Base-by-base conservation (phyloP, 75 land plant species). In the Adiantum capillusveneris region DNA sequence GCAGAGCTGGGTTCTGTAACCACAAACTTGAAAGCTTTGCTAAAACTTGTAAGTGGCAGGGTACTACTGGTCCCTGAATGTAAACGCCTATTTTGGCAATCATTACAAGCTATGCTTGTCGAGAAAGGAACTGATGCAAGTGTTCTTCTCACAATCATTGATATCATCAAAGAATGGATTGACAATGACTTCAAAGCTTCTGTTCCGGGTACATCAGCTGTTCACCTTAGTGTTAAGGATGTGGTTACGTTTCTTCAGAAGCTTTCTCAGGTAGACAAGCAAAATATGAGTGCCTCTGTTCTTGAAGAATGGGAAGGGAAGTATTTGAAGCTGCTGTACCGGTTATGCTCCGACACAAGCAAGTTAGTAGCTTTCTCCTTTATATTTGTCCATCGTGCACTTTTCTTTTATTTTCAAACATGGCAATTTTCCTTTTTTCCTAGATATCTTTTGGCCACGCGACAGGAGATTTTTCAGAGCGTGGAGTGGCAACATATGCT, bases 401-500 rank as follows among this genome's bases (percentile, higher is more conserved):
- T n/a, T n/a, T n/a, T n/a, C n/a, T n/a, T n/a, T n/a, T n/a, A n/a
- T n/a, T n/a, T n/a, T n/a, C n/a, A n/a, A n/a, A n/a, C n/a, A n/a
- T n/a, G n/a, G n/a, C n/a, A n/a, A n/a, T n/a, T n/a, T n/a, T n/a
- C n/a, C n/a, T n/a, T n/a, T n/a, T n/a, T n/a, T n/a, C n/a, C n/a
- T 58, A 95, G 99, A 65, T 87, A 80, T 68, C 75, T 85, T 36
- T 67, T 77, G 51, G 18, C 82, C 25, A 62, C 87, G 16, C 77
- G 93, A 29, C 92, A 95, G 69, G 99, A 95, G 53, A 86, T 95
- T n/a, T 95, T 95, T 59, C 82, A 68, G 62, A 90, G 82, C 60
- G 97, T 95, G n/a, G 99, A 95, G 67, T 75, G 88, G 64, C 92
- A 87, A 54, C 84, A 53, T 58, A 82, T 95, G 88, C 79, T 95